Conservation (phyloP, 768 basidiomycete species). For the Mycena rebaudengoi region DNA sequence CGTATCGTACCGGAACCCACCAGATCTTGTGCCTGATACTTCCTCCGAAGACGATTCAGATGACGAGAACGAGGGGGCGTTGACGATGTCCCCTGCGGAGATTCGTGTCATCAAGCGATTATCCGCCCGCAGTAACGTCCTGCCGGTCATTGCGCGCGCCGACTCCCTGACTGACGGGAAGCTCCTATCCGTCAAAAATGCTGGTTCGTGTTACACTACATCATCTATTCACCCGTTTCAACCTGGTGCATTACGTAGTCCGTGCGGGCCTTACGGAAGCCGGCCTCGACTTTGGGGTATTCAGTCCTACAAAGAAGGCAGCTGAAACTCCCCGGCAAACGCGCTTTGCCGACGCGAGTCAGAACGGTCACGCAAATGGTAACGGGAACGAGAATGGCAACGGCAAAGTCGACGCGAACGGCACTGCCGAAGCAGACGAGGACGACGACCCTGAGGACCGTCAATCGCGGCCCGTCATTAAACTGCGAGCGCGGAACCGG, state of each 20-base stretch:
- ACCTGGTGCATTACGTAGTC: slow-evolving; percentile 44
- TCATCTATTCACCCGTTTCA: neutral
- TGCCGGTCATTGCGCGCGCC: slow-evolving; percentile 82
- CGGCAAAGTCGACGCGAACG: slow-evolving; percentile 40
- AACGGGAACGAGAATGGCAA: slow-evolving; percentile 34
- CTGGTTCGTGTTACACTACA: slow-evolving; percentile 49
- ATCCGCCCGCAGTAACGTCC: slow-evolving; percentile 76
- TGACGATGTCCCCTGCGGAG: slow-evolving; percentile 81
- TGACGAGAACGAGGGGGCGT: slow-evolving; percentile 55
- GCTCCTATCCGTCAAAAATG: slow-evolving; percentile 72
- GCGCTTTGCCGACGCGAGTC: slow-evolving; percentile 41
- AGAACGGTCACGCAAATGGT: slow-evolving; percentile 33
- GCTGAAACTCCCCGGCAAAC: slow-evolving; percentile 43
- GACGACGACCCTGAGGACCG: slow-evolving; percentile 62
- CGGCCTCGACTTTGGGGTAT: slow-evolving; percentile 81
- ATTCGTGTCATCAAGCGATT: slow-evolving; percentile 82
- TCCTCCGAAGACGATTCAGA: slow-evolving; percentile 59
- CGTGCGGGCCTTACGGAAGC: slow-evolving; percentile 70
- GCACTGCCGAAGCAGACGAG: slow-evolving; percentile 44
- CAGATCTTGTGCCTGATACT: slow-evolving; percentile 64
- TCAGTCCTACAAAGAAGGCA: slow-evolving; percentile 54
- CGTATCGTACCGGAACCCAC: slow-evolving; percentile 59
- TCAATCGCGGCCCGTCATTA: slow-evolving; percentile 78
- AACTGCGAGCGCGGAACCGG: slow-evolving; percentile 61
- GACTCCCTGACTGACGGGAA: slow-evolving; percentile 88